Evolutionary conservation across 1,139 yeast genomes (phyloP), one percentile per base, ranked within the genome.

Genomic region (Saccharomyces hybrid): DNA sequence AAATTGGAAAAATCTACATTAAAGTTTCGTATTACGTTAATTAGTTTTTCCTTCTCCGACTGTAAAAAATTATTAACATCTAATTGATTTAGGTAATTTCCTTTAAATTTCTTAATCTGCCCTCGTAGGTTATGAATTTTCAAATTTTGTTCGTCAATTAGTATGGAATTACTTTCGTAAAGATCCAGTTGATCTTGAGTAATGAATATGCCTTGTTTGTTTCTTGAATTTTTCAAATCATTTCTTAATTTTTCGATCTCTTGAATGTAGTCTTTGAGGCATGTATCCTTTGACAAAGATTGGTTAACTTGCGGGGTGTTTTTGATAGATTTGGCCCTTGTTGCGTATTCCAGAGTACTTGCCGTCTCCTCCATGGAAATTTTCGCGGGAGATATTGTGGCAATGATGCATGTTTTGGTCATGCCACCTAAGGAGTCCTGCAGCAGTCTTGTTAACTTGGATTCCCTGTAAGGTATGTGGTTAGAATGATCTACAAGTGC

Each of bases 341-440:
- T 80, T 1, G 97, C 97, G 68, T 89, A 90, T 60, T 88, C 95
- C 55, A 90, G 74, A 0, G 97, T 89, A 51, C 93, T 86, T 19
- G 83, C 70, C 0, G 96, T 88, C 69, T 89, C 96, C 41, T 87
- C 95, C 49, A 83, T 66, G 54, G 86, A 85, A 16, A 81, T 78
- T 62, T 78, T 78, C 1, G 93, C 89, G 0, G 96, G 96, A 2
- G 95, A 86, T 4, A 90, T 78, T 1, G 96, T 87, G 34, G 95
- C 95, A 38, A 88, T 82, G 57, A 88, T 78, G 27, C 88, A 79
- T 0, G 96, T 88, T 62, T 85, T 85, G 0, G 96, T 87, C 53
- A 80, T 77, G 5, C 96, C 96, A 1, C 96, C 96, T 27, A 88
- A 75, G 0, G 95, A 87, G 65, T 88, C 96, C 63, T 86, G 93